Evolutionary conservation across 2,329 filamentous ascomycete species (phyloP), one percentile per base, ranked within the genome.

Genomic region (Fusarium mexicanum): DNA sequence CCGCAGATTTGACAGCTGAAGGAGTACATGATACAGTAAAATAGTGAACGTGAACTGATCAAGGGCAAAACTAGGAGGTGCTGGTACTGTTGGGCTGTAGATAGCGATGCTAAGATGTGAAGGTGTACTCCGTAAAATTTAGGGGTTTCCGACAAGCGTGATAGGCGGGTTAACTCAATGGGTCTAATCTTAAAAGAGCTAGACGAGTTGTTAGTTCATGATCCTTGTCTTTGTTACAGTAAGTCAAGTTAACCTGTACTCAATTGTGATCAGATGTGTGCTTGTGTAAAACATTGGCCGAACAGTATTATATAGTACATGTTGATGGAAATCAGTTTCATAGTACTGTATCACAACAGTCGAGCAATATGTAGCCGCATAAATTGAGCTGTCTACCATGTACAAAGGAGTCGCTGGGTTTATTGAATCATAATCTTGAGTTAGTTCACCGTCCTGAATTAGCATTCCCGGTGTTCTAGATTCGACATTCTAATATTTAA

Each of bases 1-100:
- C 51, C 31, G 33, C 65, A 67, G n/a, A 67, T 67, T 17, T 61
- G 50, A 14, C 65, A 67, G 18, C 5, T 6, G 2, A 41, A 67
- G 2, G 65, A 67, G 7, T 48, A 59, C 55, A 59, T 58, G 3
- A 4, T 20, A 0, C 8, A 22, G 4, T 11, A 1, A 2, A 4
- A 22, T 29, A 8, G 4, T 5, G 26, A 16, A 8, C 2, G 3
- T 29, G 13, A 22, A 7, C 8, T 29, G 12, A 7, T 8, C 13
- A 29, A 29, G 24, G 5, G 8, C 3, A n/a, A 6, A 29, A 14
- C 2, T 2, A 14, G 13, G 24, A 11, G 2, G 26, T 14, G 0
- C 5, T 7, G 13, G 24, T 6, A 7, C 24, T 11, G 13, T 11
- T 29, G 1, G 6, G 3, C 6, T 2, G 46, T 16, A 29, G 26